Evolutionary conservation across 2,329 filamentous ascomycete genomes (phyloP).

Genomic region (Exophiala mesophila): DNA sequence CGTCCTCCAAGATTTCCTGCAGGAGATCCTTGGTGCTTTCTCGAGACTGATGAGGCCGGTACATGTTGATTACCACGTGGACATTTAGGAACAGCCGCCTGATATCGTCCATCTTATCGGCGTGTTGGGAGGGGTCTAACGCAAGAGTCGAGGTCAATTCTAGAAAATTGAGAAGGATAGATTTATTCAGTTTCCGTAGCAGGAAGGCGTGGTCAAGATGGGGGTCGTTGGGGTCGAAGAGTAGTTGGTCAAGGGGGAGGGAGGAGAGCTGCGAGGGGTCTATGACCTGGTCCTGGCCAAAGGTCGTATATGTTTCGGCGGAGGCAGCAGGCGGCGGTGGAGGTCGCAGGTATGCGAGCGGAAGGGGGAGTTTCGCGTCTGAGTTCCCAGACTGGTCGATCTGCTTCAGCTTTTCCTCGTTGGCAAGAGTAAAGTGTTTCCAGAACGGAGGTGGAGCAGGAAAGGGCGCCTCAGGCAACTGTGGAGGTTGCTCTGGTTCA

Average conservation of each 20-base stretch:
- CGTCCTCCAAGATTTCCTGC: slow-evolving; percentile 73
- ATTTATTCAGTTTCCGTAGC: slow-evolving; percentile 75
- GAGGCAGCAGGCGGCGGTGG: slow-evolving; percentile 63
- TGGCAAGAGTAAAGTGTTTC: slow-evolving; percentile 76
- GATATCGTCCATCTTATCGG: slow-evolving; percentile 68
- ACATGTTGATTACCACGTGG: slow-evolving; percentile 90
- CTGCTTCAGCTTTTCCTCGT: slow-evolving; percentile 56
- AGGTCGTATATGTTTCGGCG: slow-evolving; percentile 64
- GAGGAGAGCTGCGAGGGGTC: slow-evolving; percentile 33
- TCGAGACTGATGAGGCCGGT: slow-evolving; percentile 84
- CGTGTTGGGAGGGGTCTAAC: slow-evolving; percentile 48
- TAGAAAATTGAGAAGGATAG: slow-evolving; percentile 80
- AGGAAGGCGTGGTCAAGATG: slow-evolving; percentile 47
- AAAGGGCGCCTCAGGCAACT: slow-evolving; percentile 59
- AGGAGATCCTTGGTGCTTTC: slow-evolving; percentile 83
- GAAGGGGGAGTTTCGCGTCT: slow-evolving; percentile 46
- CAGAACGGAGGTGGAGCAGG: slow-evolving; percentile 87
- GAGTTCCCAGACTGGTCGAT: slow-evolving; percentile 36
- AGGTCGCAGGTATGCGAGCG: slow-evolving; percentile 73
- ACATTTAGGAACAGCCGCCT: slow-evolving; percentile 83
- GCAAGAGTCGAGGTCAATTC: slow-evolving; percentile 71
- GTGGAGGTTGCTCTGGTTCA: slow-evolving; percentile 31
- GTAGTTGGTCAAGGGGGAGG: slow-evolving; percentile 48
- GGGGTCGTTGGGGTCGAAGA: slow-evolving; percentile 55
- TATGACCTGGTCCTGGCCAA: slow-evolving; percentile 70